Conservation (phyloP, 306 rosid genomes). For the Astragalus membranaceus region DNA sequence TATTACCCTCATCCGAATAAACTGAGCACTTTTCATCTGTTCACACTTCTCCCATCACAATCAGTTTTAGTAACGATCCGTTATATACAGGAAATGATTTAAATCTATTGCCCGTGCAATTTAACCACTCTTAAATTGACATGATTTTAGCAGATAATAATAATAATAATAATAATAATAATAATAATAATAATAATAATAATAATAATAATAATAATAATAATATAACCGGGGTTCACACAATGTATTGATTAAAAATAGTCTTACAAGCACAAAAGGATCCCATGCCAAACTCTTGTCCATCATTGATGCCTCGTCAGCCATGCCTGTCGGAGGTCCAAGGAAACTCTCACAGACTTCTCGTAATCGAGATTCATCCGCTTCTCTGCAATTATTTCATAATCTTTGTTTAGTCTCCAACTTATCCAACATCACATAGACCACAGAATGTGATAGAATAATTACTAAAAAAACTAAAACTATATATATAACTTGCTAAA, state of each 20-base stretch:
- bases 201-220: too few relatives aligned
- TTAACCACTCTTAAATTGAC: not conserved
- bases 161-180: too few relatives aligned
- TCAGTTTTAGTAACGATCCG: too few relatives aligned
- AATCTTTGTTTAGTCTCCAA: constrained; percentile 13
- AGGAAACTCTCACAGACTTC: constrained; percentile 96
- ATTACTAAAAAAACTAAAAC: not conserved
- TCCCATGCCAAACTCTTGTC: constrained; percentile 81
- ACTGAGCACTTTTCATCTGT: too few relatives aligned
- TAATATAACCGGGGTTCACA: not conserved
- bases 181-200: too few relatives aligned
- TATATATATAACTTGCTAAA: not conserved
- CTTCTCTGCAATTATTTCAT: constrained; percentile 68
- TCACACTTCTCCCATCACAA: too few relatives aligned
- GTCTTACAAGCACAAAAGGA: constrained; percentile 86
- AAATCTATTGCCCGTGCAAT: too few relatives aligned
- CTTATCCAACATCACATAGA: constrained; percentile 7
- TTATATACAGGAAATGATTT: too few relatives aligned
- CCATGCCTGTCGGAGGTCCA: constrained; percentile 99
- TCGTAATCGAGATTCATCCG: constrained; percentile 90
- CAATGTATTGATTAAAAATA: not conserved
- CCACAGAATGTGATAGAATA: not conserved
- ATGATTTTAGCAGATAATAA: not conserved
- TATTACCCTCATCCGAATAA: too few relatives aligned
- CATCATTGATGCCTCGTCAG: constrained; percentile 43